These are phyloP conservation scores for Hypericum androsaemum DNA, from an alignment of 345 rosid genomes.

Conservation along the genomic window DNA sequence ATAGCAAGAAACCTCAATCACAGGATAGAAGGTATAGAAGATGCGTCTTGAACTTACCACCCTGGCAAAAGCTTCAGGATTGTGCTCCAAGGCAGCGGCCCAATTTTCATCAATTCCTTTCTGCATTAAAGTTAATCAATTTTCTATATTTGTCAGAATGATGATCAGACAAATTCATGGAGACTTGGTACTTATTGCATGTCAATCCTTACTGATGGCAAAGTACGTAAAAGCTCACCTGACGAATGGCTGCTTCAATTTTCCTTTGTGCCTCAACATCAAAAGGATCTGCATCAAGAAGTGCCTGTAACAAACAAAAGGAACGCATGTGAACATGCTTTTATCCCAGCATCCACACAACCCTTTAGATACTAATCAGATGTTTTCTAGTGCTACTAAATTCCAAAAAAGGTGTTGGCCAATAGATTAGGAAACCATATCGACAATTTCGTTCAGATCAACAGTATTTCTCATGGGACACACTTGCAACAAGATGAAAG, in stretches of 20 bases:
- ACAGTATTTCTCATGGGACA: no score
- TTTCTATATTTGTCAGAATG: no score
- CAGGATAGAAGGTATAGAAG: slow-evolving; percentile 7
- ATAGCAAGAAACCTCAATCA: slow-evolving; percentile 5
- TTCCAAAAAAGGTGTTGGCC: no score
- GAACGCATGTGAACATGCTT: slow-evolving; percentile 7
- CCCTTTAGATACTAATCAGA: no score
- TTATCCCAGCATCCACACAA: no score
- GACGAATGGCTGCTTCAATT: slow-evolving; percentile 95
- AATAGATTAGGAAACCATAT: no score
- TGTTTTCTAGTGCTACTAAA: no score
- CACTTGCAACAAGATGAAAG: no score
- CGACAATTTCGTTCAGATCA: no score
- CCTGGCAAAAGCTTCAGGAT: slow-evolving; percentile 97
- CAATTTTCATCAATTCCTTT: slow-evolving; percentile 99
- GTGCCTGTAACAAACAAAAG: slow-evolving; percentile 41
- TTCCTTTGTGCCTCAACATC: slow-evolving; percentile 94
- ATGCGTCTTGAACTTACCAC: slow-evolving; percentile 47
- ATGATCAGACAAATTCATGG: no score
- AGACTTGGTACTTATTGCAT: no score
- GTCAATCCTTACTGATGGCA: no score
- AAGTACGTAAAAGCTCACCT: slow-evolving; percentile 34
- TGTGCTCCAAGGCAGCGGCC: slow-evolving; percentile 97
- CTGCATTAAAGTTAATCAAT: slow-evolving; percentile 32
- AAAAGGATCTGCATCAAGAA: slow-evolving; percentile 91